Percentiles rank a stretch among this genome's conserved stretches.
phyloP scores from a whole-genome alignment of 768 basidiomycete species.

The Tulasnella sp. region DNA sequence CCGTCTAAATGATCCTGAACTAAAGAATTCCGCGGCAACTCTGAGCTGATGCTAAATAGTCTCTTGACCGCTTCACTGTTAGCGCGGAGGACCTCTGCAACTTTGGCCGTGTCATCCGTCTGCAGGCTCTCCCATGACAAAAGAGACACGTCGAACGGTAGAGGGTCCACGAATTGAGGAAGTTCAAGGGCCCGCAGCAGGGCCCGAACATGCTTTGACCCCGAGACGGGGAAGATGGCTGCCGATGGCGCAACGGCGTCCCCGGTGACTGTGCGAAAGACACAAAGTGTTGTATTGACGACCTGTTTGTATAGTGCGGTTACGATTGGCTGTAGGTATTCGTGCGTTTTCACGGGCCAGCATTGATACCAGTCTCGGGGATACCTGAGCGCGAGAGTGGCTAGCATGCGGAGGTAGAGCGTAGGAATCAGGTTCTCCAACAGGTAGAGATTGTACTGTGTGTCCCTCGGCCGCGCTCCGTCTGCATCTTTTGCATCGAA shows the following conservation, averaged over 20 bases:
- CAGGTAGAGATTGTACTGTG: constrained; percentile 1
- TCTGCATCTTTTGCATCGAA: background rate
- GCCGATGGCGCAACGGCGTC: background rate
- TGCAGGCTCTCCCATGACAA: background rate
- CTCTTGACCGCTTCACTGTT: background rate
- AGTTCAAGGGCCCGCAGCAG: background rate
- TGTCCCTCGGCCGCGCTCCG: background rate
- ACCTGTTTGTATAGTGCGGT: constrained; percentile 34
- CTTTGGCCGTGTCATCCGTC: background rate
- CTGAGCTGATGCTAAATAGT: background rate
- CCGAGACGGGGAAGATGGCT: background rate
- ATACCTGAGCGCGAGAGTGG: constrained; percentile 34
- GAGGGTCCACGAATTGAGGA: background rate
- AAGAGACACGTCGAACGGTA: background rate
- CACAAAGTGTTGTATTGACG: constrained; percentile 23
- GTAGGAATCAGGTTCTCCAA: constrained; percentile 2
- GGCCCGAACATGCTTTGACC: background rate
- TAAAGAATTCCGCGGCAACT: no score
- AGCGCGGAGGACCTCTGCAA: background rate
- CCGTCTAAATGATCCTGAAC: no score
- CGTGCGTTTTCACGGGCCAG: constrained; percentile 33
- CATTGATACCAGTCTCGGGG: constrained; percentile 16
- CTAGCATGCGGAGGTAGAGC: constrained; percentile 17
- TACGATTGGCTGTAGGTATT: constrained; percentile 32
- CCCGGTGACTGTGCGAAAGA: background rate